phyloP scores from a whole-genome alignment of 352 stramenopile species.

The Globisporangium spinosum region DNA sequence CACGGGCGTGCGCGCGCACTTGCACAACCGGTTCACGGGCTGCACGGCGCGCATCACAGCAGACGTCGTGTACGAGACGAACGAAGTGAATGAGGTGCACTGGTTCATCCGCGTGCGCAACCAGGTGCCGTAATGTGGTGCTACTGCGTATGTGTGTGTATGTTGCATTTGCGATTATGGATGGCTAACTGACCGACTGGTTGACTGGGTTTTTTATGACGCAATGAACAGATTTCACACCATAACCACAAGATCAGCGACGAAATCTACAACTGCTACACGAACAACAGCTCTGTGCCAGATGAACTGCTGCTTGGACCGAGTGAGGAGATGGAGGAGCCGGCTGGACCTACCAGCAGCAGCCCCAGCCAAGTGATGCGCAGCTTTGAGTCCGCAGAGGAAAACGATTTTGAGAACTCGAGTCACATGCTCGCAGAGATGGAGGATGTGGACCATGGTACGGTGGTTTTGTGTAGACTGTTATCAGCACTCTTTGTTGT shows the following conservation, averaged over 20 bases:
- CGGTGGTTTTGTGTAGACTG: background rate
- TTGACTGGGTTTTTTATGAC: background rate
- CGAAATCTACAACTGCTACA: constrained; percentile 77
- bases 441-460: constrained; percentile 13
- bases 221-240: constrained; percentile 44
- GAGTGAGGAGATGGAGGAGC: constrained; percentile 11
- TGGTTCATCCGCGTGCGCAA: constrained; percentile 80
- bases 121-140: constrained; percentile 29
- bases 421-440: constrained; percentile 18
- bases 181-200: background rate
- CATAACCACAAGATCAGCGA: constrained; percentile 78
- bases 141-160: background rate
- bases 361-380: constrained; percentile 15
- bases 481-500: background rate
- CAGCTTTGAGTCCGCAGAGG: constrained; percentile 30
- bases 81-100: constrained; percentile 31
- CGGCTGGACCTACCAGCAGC: background rate
- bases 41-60: constrained; percentile 70
- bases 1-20: constrained; percentile 66
- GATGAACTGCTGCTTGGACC: constrained; percentile 59
- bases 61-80: constrained; percentile 71
- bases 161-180: background rate
- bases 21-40: constrained; percentile 78
- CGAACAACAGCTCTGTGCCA: constrained; percentile 75
- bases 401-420: constrained; percentile 24